Base-by-base conservation (phyloP, 169 alveolate species). In the Cryptosporidium tyzzeri region DNA sequence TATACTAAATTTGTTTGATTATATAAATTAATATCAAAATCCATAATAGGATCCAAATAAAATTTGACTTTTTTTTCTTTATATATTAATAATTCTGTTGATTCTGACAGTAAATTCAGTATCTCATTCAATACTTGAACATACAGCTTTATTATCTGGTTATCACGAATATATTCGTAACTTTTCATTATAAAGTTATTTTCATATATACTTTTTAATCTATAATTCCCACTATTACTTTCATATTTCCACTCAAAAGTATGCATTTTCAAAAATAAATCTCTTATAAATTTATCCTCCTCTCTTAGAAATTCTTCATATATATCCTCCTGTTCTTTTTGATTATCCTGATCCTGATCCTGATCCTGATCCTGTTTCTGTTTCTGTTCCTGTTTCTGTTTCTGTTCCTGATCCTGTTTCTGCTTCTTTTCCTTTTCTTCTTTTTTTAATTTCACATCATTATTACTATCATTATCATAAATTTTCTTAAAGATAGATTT, bases 11-110 rank as follows among this genome's bases (percentile, higher is more conserved):
- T 41, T 23, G 61, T 80, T 18, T 31, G 29, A 48, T 80, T 74
- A 45, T 80, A 80, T 41, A 50, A 41, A 35, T 62, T 62, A 12
- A 26, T 1, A 23, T 80, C 89, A 62, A 62, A 80, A 26, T 80
- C 89, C 89, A 80, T 80, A 21, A 80, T 41, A 1, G 89, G 89
- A 29, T 80, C 75, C 5, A 80, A 80, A 65, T 62, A 62, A 61
- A 80, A 45, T 39, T 48, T 65, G 65, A 65, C 74, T 21, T 33
- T 59, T 44, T 37, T 80, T 1, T 39, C 48, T n/a, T 80, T 65
- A 41, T 59, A 59, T 5, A 45, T 62, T 18, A 80, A 21, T 23
- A 80, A 44, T 21, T 65, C 89, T 14, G 53, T 62, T 33, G 89
- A 62, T 29, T 62, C 73, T 12, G 89, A 62, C 55, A 80, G 44